Base-by-base conservation (phyloP, 2,329 filamentous ascomycete species). In the Diaporthe sp. region DNA sequence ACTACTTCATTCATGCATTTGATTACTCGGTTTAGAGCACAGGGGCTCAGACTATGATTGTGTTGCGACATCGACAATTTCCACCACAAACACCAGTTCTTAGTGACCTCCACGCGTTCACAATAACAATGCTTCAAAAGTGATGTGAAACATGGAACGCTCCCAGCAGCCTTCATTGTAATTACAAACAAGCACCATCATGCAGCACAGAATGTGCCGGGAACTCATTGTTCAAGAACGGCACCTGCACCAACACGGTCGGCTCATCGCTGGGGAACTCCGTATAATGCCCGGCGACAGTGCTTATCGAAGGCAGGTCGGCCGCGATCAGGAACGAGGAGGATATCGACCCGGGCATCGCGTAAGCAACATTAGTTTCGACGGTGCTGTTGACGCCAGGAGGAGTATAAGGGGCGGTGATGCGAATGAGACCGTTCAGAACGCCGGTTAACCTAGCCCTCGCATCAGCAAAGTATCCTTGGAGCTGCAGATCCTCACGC, bases 241-340 rank as follows among this genome's bases (percentile, higher is more conserved):
- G 81, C 8, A 82, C 74, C 76, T 84, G 82, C 37, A 83, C 78
- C 51, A 83, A 74, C 17, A 83, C 77, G 8, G 82, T 83, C 37
- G 80, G 79, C 76, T 82, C 81, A 61, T 83, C 78, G 70, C 81
- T 80, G 28, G 82, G 82, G 65, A 84, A 84, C 76, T 84, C 82
- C 58, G 82, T 83, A 55, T 77, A 81, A 60, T 84, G 82, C 0
- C 82, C 82, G 10, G 77, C 77, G 12, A 81, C 67, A 19, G 76
- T 78, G 74, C 82, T 84, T 12, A 71, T 76, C 19, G 78, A 76
- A 57, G 78, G 78, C 62, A 80, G 39, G 74, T 84, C 82, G 5
- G 80, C 80, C 1, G 81, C 82, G 34, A 84, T 81, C 7, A 84
- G 61, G 8, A 83, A 61, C 15, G 82, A 83, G 17, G 82, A 83